Percentiles rank a stretch among this genome's conserved stretches.
Evolutionary conservation across 2,329 filamentous ascomycete species (phyloP).

Genomic region (Paracorniculantispora psalliotae): DNA sequence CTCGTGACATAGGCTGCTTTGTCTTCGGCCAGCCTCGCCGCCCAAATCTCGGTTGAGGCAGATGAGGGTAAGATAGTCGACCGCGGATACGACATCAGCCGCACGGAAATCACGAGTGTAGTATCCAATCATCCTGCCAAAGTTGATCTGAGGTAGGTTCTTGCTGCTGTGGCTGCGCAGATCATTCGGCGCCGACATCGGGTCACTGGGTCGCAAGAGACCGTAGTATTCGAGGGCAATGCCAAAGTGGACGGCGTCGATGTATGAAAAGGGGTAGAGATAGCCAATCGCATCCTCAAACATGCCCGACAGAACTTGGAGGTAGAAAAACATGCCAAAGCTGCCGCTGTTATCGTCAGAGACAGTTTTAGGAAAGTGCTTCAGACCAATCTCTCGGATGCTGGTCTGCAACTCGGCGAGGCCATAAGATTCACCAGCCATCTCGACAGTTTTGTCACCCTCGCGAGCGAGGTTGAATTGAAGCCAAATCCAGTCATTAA

Average conservation of each 20-base stretch:
- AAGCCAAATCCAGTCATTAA: constrained; percentile 69
- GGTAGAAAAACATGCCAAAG: constrained; percentile 88
- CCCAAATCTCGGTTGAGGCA: constrained; percentile 83
- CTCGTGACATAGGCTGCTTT: constrained; percentile 81
- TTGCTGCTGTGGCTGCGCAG: constrained; percentile 61
- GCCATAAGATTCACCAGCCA: constrained; percentile 62
- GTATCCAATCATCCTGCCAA: constrained; percentile 86
- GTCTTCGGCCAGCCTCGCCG: constrained; percentile 68
- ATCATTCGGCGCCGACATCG: constrained; percentile 67
- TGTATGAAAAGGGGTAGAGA: constrained; percentile 84
- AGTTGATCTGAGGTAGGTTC: constrained; percentile 79
- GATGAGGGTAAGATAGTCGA: constrained; percentile 88
- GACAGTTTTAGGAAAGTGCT: constrained; percentile 80
- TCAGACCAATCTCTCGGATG: constrained; percentile 81
- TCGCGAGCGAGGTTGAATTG: constrained; percentile 66
- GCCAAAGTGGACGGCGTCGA: constrained; percentile 92
- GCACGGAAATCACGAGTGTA: constrained; percentile 96
- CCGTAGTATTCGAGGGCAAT: constrained; percentile 87
- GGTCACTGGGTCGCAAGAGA: constrained; percentile 80
- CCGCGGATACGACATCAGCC: constrained; percentile 80
- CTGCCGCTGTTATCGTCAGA: constrained; percentile 71
- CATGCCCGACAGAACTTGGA: constrained; percentile 85
- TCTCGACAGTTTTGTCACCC: constrained; percentile 57
- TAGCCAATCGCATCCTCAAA: constrained; percentile 92
- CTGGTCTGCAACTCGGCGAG: constrained; percentile 68